A percentile compares a stretch with the other conserved stretches of the same genome.
Evolutionary conservation across 73 alveolate species (phyloP).

Genomic region (Paramecium caudatum): DNA sequence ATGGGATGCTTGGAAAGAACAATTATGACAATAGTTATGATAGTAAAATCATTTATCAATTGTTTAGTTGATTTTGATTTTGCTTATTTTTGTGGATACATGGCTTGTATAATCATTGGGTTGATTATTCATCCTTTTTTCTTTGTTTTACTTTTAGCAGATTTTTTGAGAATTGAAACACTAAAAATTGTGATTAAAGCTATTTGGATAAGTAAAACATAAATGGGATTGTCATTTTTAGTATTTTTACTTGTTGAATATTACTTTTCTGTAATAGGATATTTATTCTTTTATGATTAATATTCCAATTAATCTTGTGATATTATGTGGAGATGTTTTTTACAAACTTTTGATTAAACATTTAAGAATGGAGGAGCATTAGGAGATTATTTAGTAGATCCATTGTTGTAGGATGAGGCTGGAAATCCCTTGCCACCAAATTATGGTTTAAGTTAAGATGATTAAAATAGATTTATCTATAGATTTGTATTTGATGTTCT

Average conservation of each 20-base stretch:
- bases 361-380: constrained; percentile 75
- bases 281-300: constrained; percentile 65
- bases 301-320: constrained; percentile 42
- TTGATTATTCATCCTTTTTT: constrained; percentile 67
- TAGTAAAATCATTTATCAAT: constrained; percentile 43
- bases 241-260: constrained; percentile 67
- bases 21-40: not conserved
- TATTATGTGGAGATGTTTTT: constrained; percentile 71
- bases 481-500: constrained; percentile 73
- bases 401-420: not conserved
- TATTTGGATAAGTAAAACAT: constrained; percentile 67
- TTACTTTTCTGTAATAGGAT: constrained; percentile 62
- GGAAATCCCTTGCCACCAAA: not conserved
- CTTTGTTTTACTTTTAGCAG: constrained; percentile 66
- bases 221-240: constrained; percentile 62
- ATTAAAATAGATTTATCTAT: constrained; percentile 10
- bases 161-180: constrained; percentile 60
- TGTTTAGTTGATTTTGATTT: constrained; percentile 71
- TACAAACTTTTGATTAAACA: constrained; percentile 69
- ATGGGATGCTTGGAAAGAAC: constrained; percentile 27
- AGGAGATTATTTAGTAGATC: constrained; percentile 67
- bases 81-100: constrained; percentile 70
- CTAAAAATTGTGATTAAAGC: constrained; percentile 69
- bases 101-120: constrained; percentile 69
- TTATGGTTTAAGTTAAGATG: not conserved